Evolutionary conservation across 768 basidiomycete genomes (phyloP).

Genomic region (Leccinum rimulosum): DNA sequence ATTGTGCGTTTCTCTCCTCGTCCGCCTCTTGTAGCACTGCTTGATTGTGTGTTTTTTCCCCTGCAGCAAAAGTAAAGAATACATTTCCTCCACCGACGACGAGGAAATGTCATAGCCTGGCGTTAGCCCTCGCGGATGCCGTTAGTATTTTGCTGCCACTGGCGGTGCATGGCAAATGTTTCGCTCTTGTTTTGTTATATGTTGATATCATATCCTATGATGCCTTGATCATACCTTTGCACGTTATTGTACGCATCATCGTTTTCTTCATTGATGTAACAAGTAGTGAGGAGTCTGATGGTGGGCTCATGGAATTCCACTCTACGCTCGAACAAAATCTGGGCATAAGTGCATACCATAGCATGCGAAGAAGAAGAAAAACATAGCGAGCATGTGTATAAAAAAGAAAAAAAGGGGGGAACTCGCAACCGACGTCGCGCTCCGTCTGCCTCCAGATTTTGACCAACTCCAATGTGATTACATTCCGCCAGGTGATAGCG

Average conservation of each 20-base stretch:
- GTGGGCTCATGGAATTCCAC: no score
- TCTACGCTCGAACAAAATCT: no score
- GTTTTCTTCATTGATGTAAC: background rate
- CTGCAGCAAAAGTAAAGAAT: slow-evolving; percentile 82
- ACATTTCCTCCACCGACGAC: slow-evolving; percentile 85
- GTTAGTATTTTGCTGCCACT: background rate
- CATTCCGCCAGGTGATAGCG: slow-evolving; percentile 15
- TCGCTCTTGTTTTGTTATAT: background rate
- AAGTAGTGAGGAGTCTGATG: no score
- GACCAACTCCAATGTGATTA: slow-evolving; percentile 8
- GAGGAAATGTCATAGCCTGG: slow-evolving; percentile 47
- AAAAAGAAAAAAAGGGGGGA: slow-evolving; percentile 1
- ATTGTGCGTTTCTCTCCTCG: slow-evolving; percentile 47
- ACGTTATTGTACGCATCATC: background rate
- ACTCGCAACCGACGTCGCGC: slow-evolving; percentile 1
- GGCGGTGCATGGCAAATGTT: background rate
- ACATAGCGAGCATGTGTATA: slow-evolving; percentile 11
- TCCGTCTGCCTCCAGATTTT: slow-evolving; percentile 6
- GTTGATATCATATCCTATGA: background rate
- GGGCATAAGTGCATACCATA: slow-evolving; percentile 18
- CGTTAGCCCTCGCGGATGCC: background rate
- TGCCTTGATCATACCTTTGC: background rate
- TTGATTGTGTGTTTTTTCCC: background rate
- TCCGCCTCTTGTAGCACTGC: background rate
- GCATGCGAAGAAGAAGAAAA: slow-evolving; percentile 1